Base-by-base conservation (phyloP, 306 rosid species). In the Quercus variabilis region DNA sequence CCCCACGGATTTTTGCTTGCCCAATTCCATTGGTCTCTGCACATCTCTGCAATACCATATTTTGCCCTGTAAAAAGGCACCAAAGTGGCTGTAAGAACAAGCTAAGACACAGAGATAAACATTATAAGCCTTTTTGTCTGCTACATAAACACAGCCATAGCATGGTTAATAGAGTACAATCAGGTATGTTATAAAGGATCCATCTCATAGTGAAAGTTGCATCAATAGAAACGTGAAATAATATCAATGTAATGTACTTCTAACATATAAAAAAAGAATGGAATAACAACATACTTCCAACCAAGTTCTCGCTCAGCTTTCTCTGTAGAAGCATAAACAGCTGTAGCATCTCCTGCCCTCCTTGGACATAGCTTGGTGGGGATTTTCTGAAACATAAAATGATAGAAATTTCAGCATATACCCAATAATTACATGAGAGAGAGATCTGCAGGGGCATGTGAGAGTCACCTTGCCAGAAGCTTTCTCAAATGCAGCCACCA, bases 1-100 rank as follows among this genome's bases (percentile, higher is more conserved):
- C 99, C 99, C 88, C 85, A 89, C 2, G 99, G 98, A 84, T 95
- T 95, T 80, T 78, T 90, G 85, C 83, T 86, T 51, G 94, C 99
- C 99, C 99, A 95, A 13, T 89, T 91, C 99, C 99, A 95, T 76
- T 95, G 99, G 82, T 95, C 99, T 80, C 98, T 89, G 90, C 99
- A 92, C 97, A 95, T 95, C 86, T 95, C 99, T 7, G 74, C 91
- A 55, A 92, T 76, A 1, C 92, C 90, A 55, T 88, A 88, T 58
- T 86, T 86, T 1, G 90, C 85, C 90, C 92, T 88, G 85, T 41
- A 69, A 75, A 77, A 25, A 38, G 49, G 25, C 28, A 67, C 71
- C 13, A 54, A 21, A 54, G 11, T 9, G 23, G 6, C 57, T 65
- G 11, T 25, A 54, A 82, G 49, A 74, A 55, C 51, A 31, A 33